These are phyloP conservation scores for Clonostachys rhizophaga DNA, from an alignment of 2,329 filamentous ascomycete genomes.

Conservation along the genomic window DNA sequence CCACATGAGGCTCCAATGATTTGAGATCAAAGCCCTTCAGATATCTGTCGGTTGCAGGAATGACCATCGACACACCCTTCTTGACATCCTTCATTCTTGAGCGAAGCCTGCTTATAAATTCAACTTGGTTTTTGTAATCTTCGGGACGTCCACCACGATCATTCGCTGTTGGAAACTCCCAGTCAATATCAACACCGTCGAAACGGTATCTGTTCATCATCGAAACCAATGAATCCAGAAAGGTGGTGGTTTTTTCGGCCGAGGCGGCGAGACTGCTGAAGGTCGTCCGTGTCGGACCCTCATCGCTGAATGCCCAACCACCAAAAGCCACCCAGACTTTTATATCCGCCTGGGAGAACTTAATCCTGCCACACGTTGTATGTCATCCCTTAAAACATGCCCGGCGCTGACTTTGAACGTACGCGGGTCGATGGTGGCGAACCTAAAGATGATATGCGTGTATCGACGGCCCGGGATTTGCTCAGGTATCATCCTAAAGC, in stretches of 20 bases:
- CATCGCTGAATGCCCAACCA: constrained; percentile 26
- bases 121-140: constrained; percentile 15
- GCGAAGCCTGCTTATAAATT: constrained; percentile 11
- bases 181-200: constrained; percentile 22
- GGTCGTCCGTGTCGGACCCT: constrained; percentile 13
- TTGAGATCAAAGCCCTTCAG: constrained; percentile 8
- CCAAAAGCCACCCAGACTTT: constrained; percentile 7
- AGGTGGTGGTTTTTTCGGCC: constrained; percentile 15
- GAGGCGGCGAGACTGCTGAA: constrained; percentile 14
- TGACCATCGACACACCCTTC: constrained; percentile 11
- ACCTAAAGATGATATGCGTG: constrained; percentile 26
- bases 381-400: background rate
- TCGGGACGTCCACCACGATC: constrained; percentile 15
- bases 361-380: constrained; percentile 1
- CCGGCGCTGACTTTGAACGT: constrained; percentile 10
- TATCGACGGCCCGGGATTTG: constrained; percentile 14
- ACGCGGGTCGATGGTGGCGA: constrained; percentile 23
- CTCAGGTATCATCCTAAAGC: constrained; percentile 12
- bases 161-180: constrained; percentile 19
- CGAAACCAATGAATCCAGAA: constrained; percentile 24
- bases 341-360: constrained; percentile 1
- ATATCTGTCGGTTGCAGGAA: constrained; percentile 10
- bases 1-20: constrained; percentile 12
- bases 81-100: constrained; percentile 3
- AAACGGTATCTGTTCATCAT: constrained; percentile 16